These are phyloP conservation scores for Talaromyces nanjingensis DNA, from an alignment of 495 filamentous ascomycete genomes.

Conservation along the genomic window DNA sequence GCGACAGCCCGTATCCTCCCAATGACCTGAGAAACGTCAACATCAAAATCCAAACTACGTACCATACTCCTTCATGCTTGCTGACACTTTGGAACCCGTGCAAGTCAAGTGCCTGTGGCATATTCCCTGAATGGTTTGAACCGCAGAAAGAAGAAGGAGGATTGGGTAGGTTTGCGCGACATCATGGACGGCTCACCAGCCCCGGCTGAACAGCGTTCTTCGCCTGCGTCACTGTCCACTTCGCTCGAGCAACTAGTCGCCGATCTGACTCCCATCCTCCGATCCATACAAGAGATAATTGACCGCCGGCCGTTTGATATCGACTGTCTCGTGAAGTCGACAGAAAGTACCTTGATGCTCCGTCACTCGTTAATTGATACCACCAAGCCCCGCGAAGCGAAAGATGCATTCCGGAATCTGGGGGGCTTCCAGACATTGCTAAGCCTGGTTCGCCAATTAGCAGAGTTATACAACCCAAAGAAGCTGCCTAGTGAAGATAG, in stretches of 20 bases:
- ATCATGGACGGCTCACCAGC: constrained; percentile 35
- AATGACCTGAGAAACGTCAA: not conserved
- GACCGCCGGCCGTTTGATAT: constrained; percentile 17
- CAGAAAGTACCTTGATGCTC: constrained; percentile 37
- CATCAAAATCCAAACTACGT: not conserved
- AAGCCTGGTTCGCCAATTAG: constrained; percentile 57
- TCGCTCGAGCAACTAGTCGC: constrained; percentile 50
- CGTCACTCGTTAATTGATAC: constrained; percentile 53
- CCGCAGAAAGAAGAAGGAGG: not conserved
- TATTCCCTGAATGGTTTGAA: not conserved
- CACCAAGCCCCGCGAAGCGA: constrained; percentile 35
- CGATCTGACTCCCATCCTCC: constrained; percentile 53
- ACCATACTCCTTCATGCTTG: not conserved
- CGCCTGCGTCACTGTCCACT: constrained; percentile 47
- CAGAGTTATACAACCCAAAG: constrained; percentile 60
- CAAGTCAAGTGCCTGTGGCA: not conserved
- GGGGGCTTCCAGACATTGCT: constrained; percentile 74
- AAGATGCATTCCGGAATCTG: constrained; percentile 79
- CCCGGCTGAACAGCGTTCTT: constrained; percentile 50
- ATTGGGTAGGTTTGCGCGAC: constrained; percentile 20
- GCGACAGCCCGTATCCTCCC: not conserved
- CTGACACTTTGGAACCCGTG: not conserved
- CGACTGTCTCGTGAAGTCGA: constrained; percentile 25
- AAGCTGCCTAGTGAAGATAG: constrained; percentile 48
- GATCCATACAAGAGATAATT: constrained; percentile 37